Conservation (phyloP, 2,329 filamentous ascomycete genomes). For the Alternaria metachromatica region DNA sequence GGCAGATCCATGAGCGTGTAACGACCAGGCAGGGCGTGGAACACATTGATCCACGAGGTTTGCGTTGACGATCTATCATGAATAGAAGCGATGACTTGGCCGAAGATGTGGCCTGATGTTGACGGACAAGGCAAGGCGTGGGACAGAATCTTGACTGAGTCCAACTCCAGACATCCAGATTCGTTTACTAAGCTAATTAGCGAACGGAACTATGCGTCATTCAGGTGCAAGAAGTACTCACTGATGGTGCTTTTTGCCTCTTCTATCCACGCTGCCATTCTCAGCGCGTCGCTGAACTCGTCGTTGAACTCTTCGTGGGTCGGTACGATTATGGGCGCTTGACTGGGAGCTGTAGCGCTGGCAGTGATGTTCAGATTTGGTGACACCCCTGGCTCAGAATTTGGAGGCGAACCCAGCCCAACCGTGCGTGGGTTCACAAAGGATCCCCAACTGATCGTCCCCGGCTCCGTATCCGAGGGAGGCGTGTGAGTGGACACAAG, state of each 20-base stretch:
- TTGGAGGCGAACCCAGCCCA: slow-evolving; percentile 50
- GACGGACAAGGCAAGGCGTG: slow-evolving; percentile 66
- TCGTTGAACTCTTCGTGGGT: slow-evolving; percentile 14
- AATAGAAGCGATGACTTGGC: slow-evolving; percentile 61
- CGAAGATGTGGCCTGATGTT: slow-evolving; percentile 59
- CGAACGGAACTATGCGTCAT: neutral
- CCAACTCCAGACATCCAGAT: slow-evolving; percentile 39
- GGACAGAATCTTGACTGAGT: slow-evolving; percentile 63
- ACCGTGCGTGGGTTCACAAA: slow-evolving; percentile 45
- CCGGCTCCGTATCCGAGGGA: slow-evolving; percentile 54
- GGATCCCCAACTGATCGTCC: slow-evolving; percentile 50
- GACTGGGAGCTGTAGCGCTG: slow-evolving; percentile 26
- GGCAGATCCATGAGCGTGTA: slow-evolving; percentile 68
- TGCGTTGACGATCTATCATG: slow-evolving; percentile 60
- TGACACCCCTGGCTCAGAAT: slow-evolving; percentile 46
- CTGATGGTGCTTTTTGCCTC: slow-evolving; percentile 40
- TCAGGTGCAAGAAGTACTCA: slow-evolving; percentile 25
- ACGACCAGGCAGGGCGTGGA: slow-evolving; percentile 67
- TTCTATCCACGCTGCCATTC: slow-evolving; percentile 42
- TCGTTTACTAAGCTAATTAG: slow-evolving; percentile 38
- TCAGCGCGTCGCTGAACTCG: slow-evolving; percentile 28
- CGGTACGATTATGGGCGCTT: slow-evolving; percentile 37
- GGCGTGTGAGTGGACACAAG: slow-evolving; percentile 55
- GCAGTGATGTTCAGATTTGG: slow-evolving; percentile 32
- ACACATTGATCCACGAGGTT: slow-evolving; percentile 68